phyloP scores from a whole-genome alignment of 352 stramenopile genomes.

The Globisporangium spinosum region DNA sequence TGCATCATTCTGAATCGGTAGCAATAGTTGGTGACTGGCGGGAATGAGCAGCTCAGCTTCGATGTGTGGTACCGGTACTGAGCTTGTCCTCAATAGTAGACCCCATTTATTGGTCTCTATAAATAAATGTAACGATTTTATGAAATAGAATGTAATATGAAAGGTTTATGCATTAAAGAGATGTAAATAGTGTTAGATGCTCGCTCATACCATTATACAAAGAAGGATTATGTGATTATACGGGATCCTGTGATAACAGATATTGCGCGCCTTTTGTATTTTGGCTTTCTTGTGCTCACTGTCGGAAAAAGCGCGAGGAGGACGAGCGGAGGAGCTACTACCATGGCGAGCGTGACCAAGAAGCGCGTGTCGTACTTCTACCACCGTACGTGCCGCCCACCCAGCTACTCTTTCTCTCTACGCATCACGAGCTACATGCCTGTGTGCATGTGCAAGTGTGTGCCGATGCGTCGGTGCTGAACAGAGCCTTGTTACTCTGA shows the following conservation, averaged over 20 bases:
- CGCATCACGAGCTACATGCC: neutral
- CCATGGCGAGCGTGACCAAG: slow-evolving; percentile 52
- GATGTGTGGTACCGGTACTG: slow-evolving; percentile 3
- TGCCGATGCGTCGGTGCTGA: neutral
- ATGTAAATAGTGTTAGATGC: neutral
- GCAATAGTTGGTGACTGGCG: neutral
- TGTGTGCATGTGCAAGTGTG: neutral
- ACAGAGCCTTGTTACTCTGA: neutral
- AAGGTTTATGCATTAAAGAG: neutral
- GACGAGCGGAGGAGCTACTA: neutral
- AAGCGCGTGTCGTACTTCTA: slow-evolving; percentile 87
- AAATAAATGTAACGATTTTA: neutral
- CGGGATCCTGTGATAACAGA: neutral
- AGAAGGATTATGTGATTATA: neutral
- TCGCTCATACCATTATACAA: neutral
- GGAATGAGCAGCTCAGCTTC: slow-evolving; percentile 7
- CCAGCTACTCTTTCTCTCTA: neutral
- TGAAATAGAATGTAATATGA: neutral
- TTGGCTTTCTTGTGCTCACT: neutral
- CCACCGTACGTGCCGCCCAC: slow-evolving; percentile 48
- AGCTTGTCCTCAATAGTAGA: neutral
- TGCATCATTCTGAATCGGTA: slow-evolving; percentile 7
- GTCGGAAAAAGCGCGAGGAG: neutral
- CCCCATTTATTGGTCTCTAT: neutral
- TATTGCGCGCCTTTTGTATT: neutral